Conservation (phyloP, 129 eudicot species). For the Lactuca sativa region DNA sequence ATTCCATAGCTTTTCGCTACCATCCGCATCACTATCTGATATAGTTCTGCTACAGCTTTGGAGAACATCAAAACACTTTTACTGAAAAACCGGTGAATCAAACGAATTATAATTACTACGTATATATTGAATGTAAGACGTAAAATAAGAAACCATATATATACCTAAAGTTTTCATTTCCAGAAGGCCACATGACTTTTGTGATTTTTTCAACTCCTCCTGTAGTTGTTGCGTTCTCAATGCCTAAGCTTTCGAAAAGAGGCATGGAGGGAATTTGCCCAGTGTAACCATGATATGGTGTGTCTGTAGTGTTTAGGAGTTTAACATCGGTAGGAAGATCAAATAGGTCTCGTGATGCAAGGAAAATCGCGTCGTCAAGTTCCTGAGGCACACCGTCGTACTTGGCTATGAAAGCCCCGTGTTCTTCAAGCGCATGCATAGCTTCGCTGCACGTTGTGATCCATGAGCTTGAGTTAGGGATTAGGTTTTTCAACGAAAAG, state of each 20-base stretch:
- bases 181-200: constrained; percentile 49
- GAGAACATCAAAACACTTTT: constrained; percentile 32
- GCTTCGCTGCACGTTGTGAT: constrained; percentile 27
- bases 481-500: constrained; percentile 19
- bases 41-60: constrained; percentile 45
- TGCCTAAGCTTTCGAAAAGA: constrained; percentile 31
- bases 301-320: constrained; percentile 27
- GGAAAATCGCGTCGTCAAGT: background rate
- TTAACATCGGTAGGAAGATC: constrained; percentile 27
- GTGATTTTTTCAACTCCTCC: constrained; percentile 28
- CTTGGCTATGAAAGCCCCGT: constrained; percentile 24
- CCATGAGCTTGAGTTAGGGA: constrained; percentile 36
- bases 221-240: constrained; percentile 22
- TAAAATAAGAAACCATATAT: constrained; percentile 3
- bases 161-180: constrained; percentile 36
- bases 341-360: background rate
- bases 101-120: background rate
- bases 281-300: constrained; percentile 46
- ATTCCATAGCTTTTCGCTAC: constrained; percentile 53
- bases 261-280: constrained; percentile 21
- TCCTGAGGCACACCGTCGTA: constrained; percentile 1
- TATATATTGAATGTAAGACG: background rate
- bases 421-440: constrained; percentile 39
- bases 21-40: constrained; percentile 57
- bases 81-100: constrained; percentile 23